Evolutionary conservation across 345 rosid species (phyloP).

Genomic region (Populus alba): DNA sequence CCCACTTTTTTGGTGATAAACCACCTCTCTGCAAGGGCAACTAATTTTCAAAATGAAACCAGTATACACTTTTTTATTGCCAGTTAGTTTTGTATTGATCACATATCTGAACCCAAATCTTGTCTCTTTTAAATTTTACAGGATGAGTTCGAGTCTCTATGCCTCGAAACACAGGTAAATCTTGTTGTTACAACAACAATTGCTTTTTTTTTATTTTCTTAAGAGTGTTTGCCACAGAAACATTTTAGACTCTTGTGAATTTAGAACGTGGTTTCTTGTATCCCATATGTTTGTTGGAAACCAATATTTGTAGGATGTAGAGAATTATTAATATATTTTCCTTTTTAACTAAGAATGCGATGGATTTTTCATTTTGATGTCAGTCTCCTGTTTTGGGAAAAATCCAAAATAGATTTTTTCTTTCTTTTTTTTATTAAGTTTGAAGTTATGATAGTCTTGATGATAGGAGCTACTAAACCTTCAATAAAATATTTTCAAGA

Average conservation of each 20-base stretch:
- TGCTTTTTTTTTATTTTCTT: background rate
- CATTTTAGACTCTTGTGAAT: background rate
- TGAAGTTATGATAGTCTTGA: too few relatives aligned
- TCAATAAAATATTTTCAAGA: too few relatives aligned
- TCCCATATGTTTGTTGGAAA: background rate
- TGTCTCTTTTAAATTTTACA: constrained; percentile 33
- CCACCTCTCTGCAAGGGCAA: background rate
- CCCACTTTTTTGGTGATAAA: too few relatives aligned
- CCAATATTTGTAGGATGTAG: background rate
- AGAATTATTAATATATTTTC: background rate
- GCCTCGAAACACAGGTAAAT: constrained; percentile 64
- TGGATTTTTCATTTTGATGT: background rate
- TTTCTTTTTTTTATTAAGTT: too few relatives aligned
- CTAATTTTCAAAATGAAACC: background rate
- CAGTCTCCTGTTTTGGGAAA: background rate
- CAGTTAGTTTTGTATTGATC: background rate
- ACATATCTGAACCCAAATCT: background rate
- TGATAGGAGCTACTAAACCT: too few relatives aligned
- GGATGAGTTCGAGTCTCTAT: constrained; percentile 60
- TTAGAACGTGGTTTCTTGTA: background rate
- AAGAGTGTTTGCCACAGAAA: too few relatives aligned
- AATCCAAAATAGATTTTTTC: background rate
- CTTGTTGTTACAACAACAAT: background rate
- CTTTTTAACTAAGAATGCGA: background rate
- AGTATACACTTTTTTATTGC: background rate